Conservation (phyloP, 1,284 basidiomycete species). For the Ganoderma multipileum region DNA sequence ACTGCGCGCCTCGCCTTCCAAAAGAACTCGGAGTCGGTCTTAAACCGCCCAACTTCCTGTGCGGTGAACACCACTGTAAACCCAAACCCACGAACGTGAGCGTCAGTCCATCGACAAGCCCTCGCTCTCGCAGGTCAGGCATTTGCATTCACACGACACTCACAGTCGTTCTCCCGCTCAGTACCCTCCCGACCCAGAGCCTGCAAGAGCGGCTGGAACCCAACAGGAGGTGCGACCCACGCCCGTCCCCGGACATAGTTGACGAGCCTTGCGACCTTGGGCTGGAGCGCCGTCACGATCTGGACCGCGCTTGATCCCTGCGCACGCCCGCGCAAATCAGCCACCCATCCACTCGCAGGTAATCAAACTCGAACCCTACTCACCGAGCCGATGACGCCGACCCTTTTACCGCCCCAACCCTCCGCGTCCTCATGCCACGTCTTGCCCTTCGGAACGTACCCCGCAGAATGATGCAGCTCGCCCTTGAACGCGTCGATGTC, state of each 20-base stretch:
- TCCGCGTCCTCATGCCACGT: conserved; percentile 55
- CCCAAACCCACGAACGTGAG: too few species aligned
- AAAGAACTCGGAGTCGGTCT: conserved; percentile 53
- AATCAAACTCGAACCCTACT: conserved; percentile 35
- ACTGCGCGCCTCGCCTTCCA: conserved; percentile 55
- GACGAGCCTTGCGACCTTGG: conserved; percentile 53
- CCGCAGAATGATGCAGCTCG: conserved; percentile 58
- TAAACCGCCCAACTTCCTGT: conserved; percentile 56
- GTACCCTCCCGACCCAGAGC: conserved; percentile 42
- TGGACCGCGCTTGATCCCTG: conserved; percentile 71
- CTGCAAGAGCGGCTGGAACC: conserved; percentile 45
- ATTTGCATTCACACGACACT: conserved; percentile 24
- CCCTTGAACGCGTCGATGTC: conserved; percentile 60
- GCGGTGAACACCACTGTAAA: neutral
- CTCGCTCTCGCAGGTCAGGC: too few species aligned
- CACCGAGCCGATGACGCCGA: conserved; percentile 71
- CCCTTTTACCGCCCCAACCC: conserved; percentile 58
- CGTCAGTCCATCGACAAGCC: too few species aligned
- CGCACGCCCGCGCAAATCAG: neutral
- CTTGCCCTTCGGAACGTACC: conserved; percentile 56
- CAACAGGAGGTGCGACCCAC: conserved; percentile 62
- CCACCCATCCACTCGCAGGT: too few species aligned
- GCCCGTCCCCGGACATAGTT: conserved; percentile 69
- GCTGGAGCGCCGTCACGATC: conserved; percentile 63
- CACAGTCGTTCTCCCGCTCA: conserved; percentile 47